These are phyloP conservation scores for Vitis rupestris DNA, from an alignment of 164 flowering plant genomes.

Conservation along the genomic window DNA sequence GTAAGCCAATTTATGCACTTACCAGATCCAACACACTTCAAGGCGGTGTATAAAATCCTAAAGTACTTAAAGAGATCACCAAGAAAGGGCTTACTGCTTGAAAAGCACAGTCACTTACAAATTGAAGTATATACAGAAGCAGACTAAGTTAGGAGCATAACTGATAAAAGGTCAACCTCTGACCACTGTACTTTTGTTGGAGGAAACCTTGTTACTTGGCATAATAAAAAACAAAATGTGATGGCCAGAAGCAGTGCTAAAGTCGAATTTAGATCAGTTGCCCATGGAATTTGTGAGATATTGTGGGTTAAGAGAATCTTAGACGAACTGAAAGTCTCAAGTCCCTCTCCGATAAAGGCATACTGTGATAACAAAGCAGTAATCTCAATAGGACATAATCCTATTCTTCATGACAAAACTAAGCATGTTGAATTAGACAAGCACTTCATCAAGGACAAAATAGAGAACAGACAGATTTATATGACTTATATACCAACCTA, in stretches of 20 bases:
- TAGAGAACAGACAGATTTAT: too few relatives aligned
- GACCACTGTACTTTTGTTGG: background rate
- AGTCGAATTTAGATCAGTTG: background rate
- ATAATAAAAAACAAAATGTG: background rate
- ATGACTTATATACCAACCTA: too few relatives aligned
- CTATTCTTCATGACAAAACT: too few relatives aligned
- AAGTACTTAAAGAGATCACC: background rate
- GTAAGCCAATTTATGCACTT: too few relatives aligned
- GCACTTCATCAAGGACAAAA: too few relatives aligned
- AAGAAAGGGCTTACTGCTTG: background rate
- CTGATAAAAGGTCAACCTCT: background rate
- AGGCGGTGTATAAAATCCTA: background rate
- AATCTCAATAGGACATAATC: too few relatives aligned
- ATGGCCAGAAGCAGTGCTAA: background rate
- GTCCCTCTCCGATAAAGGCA: too few relatives aligned
- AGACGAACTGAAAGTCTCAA: background rate
- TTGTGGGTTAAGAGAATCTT: background rate
- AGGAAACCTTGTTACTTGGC: background rate
- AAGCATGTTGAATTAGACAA: too few relatives aligned
- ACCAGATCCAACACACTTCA: background rate
- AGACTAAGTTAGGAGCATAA: background rate
- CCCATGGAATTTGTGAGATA: slow-evolving; percentile 1
- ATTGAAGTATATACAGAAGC: background rate
- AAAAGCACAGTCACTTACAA: background rate
- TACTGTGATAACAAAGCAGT: too few relatives aligned